Base-by-base conservation (phyloP, 345 rosid genomes). In the Heritiera fomes region DNA sequence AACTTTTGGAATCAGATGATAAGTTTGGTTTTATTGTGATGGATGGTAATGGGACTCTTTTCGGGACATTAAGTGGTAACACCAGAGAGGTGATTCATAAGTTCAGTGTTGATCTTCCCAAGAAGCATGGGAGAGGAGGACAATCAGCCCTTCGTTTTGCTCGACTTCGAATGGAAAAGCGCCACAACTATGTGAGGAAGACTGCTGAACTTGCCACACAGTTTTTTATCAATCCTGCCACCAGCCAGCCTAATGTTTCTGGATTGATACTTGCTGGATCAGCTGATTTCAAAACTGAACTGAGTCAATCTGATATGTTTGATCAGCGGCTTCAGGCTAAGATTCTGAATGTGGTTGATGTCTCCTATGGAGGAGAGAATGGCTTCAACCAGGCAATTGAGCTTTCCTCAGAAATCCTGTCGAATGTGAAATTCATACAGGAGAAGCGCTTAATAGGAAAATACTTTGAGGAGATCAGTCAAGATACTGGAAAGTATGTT, bases 51-150 rank as follows among this genome's bases (percentile, higher is more conserved):
- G 94, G 94, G 52, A 90, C 94, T 43, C 92, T 90, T 23, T 90
- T 90, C 77, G 94, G 94, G 66, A 90, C 94, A 65, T 82, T 90
- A 55, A 90, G 94, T 58, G 94, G 94, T 43, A 89, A 90, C 71
- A 89, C 94, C 2, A 77, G 94, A 64, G 92, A 90, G 80, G 92
- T 90, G 76, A 87, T 90, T 43, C 94, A 90, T 79, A 90, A 90
- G 67, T 90, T 89, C 71, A 79, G 80, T 63, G 94, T 90, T 70
- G 94, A 90, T 82, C 86, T 90, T 60, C 94, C 94, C 0, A 90
- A 90, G 89, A 90, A 90, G 73, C 94, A 90, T 56, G 94, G 94
- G 9, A 89, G 94, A 80, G 94, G 94, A 83, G 94, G 94, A n/a
- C 94, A 90, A 78, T 89, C 94, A 70, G 94, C 94, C 17, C 91